Conservation (phyloP, 495 filamentous ascomycete species). For the Cladorrhinum samala region DNA sequence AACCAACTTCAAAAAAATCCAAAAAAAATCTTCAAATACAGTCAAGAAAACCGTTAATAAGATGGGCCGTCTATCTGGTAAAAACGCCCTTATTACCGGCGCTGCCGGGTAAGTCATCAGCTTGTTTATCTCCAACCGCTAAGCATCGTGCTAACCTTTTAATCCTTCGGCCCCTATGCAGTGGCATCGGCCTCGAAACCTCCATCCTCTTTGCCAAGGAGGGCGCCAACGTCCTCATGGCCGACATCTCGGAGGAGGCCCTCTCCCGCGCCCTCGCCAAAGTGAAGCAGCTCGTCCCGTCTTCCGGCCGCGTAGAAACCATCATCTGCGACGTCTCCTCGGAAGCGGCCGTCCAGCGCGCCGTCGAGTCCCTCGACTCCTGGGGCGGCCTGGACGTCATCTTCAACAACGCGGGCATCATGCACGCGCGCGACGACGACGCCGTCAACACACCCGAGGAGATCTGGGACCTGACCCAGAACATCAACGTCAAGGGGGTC, state of each 20-base stretch:
- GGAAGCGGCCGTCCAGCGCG: constrained; percentile 64
- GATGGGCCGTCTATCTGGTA: constrained; percentile 67
- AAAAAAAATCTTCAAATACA: too few relatives aligned
- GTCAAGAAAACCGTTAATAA: background rate
- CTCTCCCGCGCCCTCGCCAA: constrained; percentile 53
- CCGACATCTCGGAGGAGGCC: constrained; percentile 71
- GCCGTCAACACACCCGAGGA: constrained; percentile 77
- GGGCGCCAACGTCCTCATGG: constrained; percentile 78
- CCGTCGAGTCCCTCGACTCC: constrained; percentile 63
- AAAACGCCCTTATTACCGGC: constrained; percentile 92
- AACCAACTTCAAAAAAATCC: background rate
- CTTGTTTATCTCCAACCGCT: background rate
- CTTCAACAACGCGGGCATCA: constrained; percentile 99
- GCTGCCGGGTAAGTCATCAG: constrained; percentile 68
- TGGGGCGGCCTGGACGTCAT: constrained; percentile 95
- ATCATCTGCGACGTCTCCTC: constrained; percentile 55
- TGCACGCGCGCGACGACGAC: constrained; percentile 86
- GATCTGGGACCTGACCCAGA: constrained; percentile 92
- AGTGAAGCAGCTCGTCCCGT: constrained; percentile 63
- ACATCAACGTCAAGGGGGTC: constrained; percentile 97
- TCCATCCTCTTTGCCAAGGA: constrained; percentile 86
- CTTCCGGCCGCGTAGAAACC: constrained; percentile 54
- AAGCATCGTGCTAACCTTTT: constrained; percentile 8
- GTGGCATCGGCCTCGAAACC: constrained; percentile 94
- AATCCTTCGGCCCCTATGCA: constrained; percentile 37